A percentile compares a stretch with the other conserved stretches of the same genome.
phyloP scores from a whole-genome alignment of 1,139 yeast genomes.

The Geotrichum candidum region DNA sequence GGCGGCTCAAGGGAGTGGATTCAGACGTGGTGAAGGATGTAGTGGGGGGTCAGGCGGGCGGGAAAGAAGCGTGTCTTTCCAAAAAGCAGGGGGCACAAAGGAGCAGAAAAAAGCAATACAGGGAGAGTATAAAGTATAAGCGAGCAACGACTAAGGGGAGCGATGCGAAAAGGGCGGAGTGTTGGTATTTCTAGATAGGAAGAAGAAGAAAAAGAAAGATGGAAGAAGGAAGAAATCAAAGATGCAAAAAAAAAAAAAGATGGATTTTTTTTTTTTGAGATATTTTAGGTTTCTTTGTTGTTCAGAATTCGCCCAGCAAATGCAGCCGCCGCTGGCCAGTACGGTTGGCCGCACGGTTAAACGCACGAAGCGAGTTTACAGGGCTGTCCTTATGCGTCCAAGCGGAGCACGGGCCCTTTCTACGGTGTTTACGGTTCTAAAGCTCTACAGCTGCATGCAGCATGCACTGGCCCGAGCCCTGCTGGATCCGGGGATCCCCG shows the following conservation, averaged over 20 bases:
- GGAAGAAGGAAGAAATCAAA: not conserved
- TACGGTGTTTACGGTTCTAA: too few relatives aligned
- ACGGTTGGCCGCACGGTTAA: not conserved
- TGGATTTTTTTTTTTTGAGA: not conserved
- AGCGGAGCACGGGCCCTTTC: too few relatives aligned
- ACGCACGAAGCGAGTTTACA: too few relatives aligned
- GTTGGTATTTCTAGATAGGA: not conserved
- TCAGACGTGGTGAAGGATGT: constrained; percentile 7
- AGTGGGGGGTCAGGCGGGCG: not conserved
- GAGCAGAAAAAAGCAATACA: not conserved
- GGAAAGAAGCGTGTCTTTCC: constrained; percentile 1
- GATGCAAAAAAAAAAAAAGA: constrained; percentile 3
- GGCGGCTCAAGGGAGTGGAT: constrained; percentile 26
- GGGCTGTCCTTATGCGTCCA: too few relatives aligned
- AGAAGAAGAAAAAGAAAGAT: not conserved
- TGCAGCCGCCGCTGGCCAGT: not conserved
- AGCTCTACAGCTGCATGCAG: too few relatives aligned
- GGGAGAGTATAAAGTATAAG: not conserved
- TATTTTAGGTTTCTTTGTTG: not conserved
- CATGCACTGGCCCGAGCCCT: too few relatives aligned
- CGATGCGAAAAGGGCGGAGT: not conserved
- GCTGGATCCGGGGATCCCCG: too few relatives aligned
- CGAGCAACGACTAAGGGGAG: not conserved
- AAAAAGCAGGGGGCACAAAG: not conserved
- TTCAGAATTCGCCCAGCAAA: not conserved